A percentile compares a stretch with the other conserved stretches of the same genome.
These are phyloP conservation scores for Incumbomyces lentus DNA, from an alignment of 2,329 filamentous ascomycete genomes.

Conservation along the genomic window DNA sequence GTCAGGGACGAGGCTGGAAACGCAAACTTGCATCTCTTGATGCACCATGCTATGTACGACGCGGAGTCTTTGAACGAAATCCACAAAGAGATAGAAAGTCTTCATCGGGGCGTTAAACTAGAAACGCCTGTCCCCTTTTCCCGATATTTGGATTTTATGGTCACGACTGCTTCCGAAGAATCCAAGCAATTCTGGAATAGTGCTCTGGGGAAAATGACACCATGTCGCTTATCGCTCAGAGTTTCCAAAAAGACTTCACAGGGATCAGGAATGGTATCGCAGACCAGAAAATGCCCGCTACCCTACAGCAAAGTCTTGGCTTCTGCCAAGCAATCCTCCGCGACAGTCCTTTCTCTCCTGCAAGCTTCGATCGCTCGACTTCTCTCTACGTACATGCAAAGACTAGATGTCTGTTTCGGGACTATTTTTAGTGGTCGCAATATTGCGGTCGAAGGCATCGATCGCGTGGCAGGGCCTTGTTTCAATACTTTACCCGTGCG, in stretches of 20 bases:
- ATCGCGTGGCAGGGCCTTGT: slow-evolving; percentile 72
- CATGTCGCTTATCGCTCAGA: slow-evolving; percentile 10
- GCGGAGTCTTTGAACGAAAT: slow-evolving; percentile 64
- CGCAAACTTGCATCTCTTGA: slow-evolving; percentile 32
- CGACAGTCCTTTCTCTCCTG: slow-evolving; percentile 55
- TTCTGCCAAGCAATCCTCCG: slow-evolving; percentile 41
- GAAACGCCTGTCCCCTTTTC: slow-evolving; percentile 46
- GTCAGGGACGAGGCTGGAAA: not conserved
- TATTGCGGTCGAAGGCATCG: slow-evolving; percentile 53
- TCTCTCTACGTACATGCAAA: slow-evolving; percentile 46
- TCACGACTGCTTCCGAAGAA: slow-evolving; percentile 37
- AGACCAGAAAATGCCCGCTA: not conserved
- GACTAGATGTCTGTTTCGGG: slow-evolving; percentile 69
- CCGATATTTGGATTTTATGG: slow-evolving; percentile 52
- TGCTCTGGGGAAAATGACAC: slow-evolving; percentile 30
- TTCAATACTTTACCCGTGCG: slow-evolving; percentile 81
- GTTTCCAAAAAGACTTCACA: not conserved
- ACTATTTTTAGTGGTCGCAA: slow-evolving; percentile 74
- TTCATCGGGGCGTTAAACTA: slow-evolving; percentile 42
- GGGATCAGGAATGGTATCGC: not conserved
- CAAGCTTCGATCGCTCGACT: slow-evolving; percentile 65
- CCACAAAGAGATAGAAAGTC: slow-evolving; percentile 57
- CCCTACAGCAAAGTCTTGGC: slow-evolving; percentile 10
- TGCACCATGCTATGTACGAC: slow-evolving; percentile 82
- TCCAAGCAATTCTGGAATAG: slow-evolving; percentile 57